Evolutionary conservation across 441 rosid species (phyloP), one percentile per base, ranked within the genome.

Genomic region (Bruguiera hainesii): DNA sequence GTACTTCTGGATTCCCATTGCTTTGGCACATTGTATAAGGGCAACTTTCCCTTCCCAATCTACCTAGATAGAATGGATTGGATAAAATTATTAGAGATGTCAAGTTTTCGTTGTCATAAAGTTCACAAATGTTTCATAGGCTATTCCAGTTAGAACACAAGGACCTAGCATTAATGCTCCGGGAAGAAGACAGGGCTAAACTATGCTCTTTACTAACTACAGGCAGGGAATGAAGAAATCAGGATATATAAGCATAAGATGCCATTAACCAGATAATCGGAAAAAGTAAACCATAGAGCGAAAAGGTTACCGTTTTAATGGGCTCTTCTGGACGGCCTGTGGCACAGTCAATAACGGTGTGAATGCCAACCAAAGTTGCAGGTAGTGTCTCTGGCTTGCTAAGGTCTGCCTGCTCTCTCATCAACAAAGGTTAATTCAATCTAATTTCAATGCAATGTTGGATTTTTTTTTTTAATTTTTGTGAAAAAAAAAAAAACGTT

Each of bases 31-130:
- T 75, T 94, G 98, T 80, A 94, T 88, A 31, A 91, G 86, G 65
- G 92, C 98, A 76, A 94, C 97, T 85, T 91, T 94, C 62, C 98
- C 97, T 91, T 89, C 96, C 97, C 98, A 94, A 65, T 94, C 98
- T 88, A 94, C 98, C 97, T 89, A 85, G 83, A 91, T 73, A 82
- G 74, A 79, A 84, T 52, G 65, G 60, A 76, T 48, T 42, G 15
- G 15, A 42, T 42, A 42, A 42, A 4, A 42, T 42, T 42, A 42
- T 42, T 4, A 13, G 48, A 42, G 48, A 42, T 11, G 48, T 13
- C 48, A 3, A 39, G 16, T 39, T 3, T 42, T 42, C 48, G 15
- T 42, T 13, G 16, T 42, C 4, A 42, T 42, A 10, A 42, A 42
- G 48, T 42, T 42, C 15, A 13, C 48, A 42, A 11, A 42, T 42